These are phyloP conservation scores for Penicillium fuscoglaucum DNA, from an alignment of 2,329 filamentous ascomycete genomes.

Conservation along the genomic window DNA sequence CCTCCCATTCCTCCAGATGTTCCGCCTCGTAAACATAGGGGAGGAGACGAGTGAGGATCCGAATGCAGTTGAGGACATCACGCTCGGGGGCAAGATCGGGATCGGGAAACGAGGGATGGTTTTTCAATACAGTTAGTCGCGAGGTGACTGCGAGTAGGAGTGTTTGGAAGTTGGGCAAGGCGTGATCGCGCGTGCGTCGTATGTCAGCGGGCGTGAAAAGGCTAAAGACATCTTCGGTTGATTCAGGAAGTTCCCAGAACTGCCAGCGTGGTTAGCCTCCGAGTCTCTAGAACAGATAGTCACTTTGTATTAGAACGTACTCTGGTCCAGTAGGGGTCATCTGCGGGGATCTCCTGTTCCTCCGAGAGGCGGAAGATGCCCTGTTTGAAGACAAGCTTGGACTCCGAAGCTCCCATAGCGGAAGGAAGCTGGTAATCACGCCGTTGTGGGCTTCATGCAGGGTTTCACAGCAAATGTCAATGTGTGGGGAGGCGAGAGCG, in stretches of 20 bases:
- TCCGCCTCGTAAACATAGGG: conserved; percentile 93
- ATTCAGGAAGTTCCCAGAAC: conserved; percentile 98
- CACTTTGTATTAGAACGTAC: conserved; percentile 53
- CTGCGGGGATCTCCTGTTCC: conserved; percentile 79
- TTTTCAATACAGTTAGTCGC: conserved; percentile 75
- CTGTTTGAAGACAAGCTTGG: conserved; percentile 97
- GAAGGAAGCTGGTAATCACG: conserved; percentile 29
- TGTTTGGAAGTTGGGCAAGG: conserved; percentile 85
- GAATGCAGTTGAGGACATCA: conserved; percentile 92
- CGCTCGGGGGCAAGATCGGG: conserved; percentile 76
- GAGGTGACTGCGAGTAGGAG: conserved; percentile 81
- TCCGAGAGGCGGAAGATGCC: conserved; percentile 97
- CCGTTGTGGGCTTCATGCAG: conserved; percentile 30
- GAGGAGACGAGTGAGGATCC: conserved; percentile 82
- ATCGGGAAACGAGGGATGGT: conserved; percentile 89
- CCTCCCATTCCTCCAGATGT: conserved; percentile 78
- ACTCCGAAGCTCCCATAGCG: conserved; percentile 94
- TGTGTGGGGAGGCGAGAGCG: neutral
- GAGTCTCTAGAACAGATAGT: neutral
- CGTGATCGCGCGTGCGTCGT: conserved; percentile 79
- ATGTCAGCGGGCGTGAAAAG: conserved; percentile 89
- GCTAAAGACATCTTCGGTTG: conserved; percentile 93
- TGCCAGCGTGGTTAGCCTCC: conserved; percentile 43
- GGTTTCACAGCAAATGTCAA: neutral
- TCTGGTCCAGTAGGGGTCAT: conserved; percentile 90